These are phyloP conservation scores for Ascochyta fabae DNA, from an alignment of 2,329 filamentous ascomycete genomes.

Conservation along the genomic window DNA sequence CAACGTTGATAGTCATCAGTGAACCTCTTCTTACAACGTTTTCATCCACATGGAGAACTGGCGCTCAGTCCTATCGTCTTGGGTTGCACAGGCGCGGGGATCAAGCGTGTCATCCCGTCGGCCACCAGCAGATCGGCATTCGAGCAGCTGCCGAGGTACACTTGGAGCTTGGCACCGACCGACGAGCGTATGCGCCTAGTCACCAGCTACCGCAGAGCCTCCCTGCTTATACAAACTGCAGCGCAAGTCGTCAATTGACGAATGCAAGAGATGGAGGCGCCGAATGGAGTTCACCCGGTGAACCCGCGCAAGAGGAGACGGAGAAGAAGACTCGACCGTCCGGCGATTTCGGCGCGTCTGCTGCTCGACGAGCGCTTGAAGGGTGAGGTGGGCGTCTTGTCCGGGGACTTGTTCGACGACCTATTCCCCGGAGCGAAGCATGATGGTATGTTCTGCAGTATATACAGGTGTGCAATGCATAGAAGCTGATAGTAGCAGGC, in stretches of 20 bases:
- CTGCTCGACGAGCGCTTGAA: conserved; percentile 85
- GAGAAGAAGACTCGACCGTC: conserved; percentile 66
- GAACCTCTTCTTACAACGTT: background rate
- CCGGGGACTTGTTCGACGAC: conserved; percentile 82
- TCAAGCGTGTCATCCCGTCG: background rate
- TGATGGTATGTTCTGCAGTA: conserved; percentile 20
- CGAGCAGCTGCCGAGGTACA: conserved; percentile 16
- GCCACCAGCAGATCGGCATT: background rate
- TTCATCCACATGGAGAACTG: background rate
- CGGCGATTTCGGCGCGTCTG: conserved; percentile 78
- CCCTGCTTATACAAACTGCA: background rate
- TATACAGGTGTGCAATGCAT: too few species aligned
- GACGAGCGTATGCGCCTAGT: conserved; percentile 7
- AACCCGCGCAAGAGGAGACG: conserved; percentile 59
- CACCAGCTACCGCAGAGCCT: conserved; percentile 7
- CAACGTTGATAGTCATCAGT: background rate
- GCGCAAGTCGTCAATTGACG: conserved; percentile 4
- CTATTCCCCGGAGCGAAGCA: conserved; percentile 66
- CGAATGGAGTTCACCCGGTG: conserved; percentile 30
- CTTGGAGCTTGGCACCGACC: conserved; percentile 7
- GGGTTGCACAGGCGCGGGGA: background rate
- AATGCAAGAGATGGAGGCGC: conserved; percentile 37
- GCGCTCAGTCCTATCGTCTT: background rate
- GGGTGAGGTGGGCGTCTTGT: conserved; percentile 84
- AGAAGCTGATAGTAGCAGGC: conserved; percentile 4